A percentile compares a stretch with the other conserved stretches of the same genome.
phyloP scores from a whole-genome alignment of 2,329 filamentous ascomycete genomes.

The Chrysoporthe austroafricana region DNA sequence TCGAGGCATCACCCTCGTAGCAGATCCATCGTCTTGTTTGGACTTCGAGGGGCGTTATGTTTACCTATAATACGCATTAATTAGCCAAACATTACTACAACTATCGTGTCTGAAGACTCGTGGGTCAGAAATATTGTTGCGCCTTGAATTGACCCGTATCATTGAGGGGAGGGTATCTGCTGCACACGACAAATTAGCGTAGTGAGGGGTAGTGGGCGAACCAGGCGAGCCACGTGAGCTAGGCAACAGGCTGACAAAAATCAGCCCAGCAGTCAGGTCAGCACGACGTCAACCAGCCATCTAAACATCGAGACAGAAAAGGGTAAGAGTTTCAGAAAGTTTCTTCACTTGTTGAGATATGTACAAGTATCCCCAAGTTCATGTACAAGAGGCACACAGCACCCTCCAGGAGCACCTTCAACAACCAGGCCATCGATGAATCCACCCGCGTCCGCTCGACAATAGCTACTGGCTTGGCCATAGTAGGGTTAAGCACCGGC shows the following conservation, averaged over 20 bases:
- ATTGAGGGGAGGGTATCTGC: background rate
- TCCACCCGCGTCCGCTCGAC: constrained; percentile 38
- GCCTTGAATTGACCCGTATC: background rate
- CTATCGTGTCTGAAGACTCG: background rate
- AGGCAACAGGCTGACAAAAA: constrained; percentile 1
- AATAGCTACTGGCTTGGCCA: background rate
- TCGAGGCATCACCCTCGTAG: no score
- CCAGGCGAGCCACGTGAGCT: background rate
- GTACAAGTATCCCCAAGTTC: constrained; percentile 7
- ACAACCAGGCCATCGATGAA: background rate
- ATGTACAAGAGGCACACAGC: constrained; percentile 9
- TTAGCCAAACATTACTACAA: background rate
- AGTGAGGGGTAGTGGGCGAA: background rate
- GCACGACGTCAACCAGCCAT: background rate
- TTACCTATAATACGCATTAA: background rate
- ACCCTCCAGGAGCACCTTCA: background rate
- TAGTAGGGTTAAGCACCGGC: constrained; percentile 11
- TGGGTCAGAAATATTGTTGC: background rate
- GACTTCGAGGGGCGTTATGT: background rate
- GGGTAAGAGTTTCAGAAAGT: no score
- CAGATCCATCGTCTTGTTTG: background rate
- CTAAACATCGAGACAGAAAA: background rate
- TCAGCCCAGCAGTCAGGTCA: background rate
- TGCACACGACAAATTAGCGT: background rate
- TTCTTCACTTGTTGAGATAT: constrained; percentile 11